A percentile compares a stretch with the other conserved stretches of the same genome.
These are phyloP conservation scores for Cocos nucifera DNA, from an alignment of 176 grass and related monocot species.

Conservation along the genomic window DNA sequence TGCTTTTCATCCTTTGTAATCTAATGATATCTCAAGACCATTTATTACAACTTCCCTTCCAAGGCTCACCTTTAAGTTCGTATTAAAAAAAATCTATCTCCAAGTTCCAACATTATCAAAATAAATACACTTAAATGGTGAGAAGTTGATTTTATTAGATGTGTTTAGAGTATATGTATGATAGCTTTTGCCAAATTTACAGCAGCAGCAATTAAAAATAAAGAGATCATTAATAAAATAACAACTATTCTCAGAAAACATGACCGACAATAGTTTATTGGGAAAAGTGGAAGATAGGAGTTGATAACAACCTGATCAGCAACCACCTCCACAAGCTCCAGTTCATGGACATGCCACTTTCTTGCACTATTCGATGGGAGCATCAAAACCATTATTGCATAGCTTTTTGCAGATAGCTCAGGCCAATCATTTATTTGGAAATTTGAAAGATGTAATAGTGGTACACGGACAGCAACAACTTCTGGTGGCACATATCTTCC, in stretches of 20 bases:
- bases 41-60: too few species aligned
- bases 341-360: slow-evolving; percentile 15
- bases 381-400: slow-evolving; percentile 15
- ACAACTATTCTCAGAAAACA: neutral
- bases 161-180: too few species aligned
- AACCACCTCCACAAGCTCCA: slow-evolving; percentile 18
- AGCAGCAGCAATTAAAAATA: too few species aligned
- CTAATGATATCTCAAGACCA: too few species aligned
- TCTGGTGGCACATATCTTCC: slow-evolving; percentile 24
- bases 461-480: slow-evolving; percentile 19
- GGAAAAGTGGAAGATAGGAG: neutral
- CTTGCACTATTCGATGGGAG: slow-evolving; percentile 12
- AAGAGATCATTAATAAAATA: neutral
- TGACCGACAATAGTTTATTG: neutral
- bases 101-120: too few species aligned
- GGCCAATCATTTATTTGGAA: slow-evolving; percentile 9
- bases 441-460: slow-evolving; percentile 23
- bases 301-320: slow-evolving; percentile 5
- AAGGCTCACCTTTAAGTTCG: too few species aligned
- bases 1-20: too few species aligned
- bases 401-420: slow-evolving; percentile 16
- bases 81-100: too few species aligned
- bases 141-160: too few species aligned
- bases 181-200: too few species aligned
- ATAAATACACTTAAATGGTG: too few species aligned